Evolutionary conservation across 2,329 filamentous ascomycete genomes (phyloP), one percentile per base, ranked within the genome.

Genomic region (Penicillium sumatraense): DNA sequence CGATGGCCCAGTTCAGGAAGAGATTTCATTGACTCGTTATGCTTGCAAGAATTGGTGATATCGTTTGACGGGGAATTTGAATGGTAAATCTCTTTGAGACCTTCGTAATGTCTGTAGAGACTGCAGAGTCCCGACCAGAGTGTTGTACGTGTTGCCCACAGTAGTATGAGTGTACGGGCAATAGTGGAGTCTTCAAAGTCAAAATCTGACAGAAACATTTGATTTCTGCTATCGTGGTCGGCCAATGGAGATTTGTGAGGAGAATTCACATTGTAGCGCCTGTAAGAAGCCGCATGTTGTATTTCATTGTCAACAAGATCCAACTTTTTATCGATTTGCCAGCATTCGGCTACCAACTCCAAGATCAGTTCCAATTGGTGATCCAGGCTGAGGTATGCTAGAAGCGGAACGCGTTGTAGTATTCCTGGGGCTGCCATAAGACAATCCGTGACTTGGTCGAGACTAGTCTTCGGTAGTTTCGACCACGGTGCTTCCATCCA

Each of bases 401-500:
- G 18, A 16, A 36, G 18, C 8, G 33, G 33, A 8, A 36, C 33
- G 14, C 33, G 14, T 33, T 62, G 61, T 7, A 71, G 58, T 9
- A 71, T 62, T 13, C 49, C 51, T 2, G 70, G 68, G 3, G 63
- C 64, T 24, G 56, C 49, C 3, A 63, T 61, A 46, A 75, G 57
- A 20, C 70, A 62, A 45, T 75, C 73, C 6, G 68, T 62, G 4
- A 75, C 56, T 11, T 60, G 56, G 26, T 72, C 68, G 13, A 60
- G 50, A 5, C 57, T 47, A 1, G 61, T 52, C 52, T 75, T 75
- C 2, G 60, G 53, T 23, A 46, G 53, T 6, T 51, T 50, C 38
- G 50, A 60, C 66, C 66, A 76, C 5, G 74, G 72, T 1, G 58
- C 50, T 3, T 65, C 56, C 20, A 66, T 64, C 74, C 73, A 76